Conservation (phyloP, 2,329 filamentous ascomycete species). For the Ophidiomyces ophidiicola region DNA sequence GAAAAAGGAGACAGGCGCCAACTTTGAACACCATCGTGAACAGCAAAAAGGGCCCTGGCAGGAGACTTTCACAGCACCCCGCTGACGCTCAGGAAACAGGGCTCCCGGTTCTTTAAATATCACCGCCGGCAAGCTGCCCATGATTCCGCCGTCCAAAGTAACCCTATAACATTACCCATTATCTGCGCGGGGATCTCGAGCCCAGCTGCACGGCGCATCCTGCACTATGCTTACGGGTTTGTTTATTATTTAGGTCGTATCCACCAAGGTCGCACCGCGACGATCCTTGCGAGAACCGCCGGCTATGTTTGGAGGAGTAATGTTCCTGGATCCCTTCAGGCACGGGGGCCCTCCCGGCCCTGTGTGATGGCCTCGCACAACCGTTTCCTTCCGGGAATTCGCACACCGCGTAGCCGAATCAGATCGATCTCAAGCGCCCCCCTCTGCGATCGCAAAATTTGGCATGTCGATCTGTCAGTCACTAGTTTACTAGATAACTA, state of each 20-base stretch:
- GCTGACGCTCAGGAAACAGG: neutral
- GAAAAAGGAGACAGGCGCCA: conserved; percentile 10
- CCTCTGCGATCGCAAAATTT: conserved; percentile 6
- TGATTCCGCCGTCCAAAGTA: conserved; percentile 1
- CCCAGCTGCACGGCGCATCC: conserved; percentile 4
- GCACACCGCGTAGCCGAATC: no score
- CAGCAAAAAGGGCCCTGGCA: neutral
- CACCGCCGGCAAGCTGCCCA: neutral
- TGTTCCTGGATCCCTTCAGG: neutral
- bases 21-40: conserved; percentile 13
- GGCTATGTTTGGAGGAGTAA: neutral
- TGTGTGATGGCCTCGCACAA: conserved; percentile 1
- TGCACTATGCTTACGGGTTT: conserved; percentile 3
- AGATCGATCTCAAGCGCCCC: conserved; percentile 1
- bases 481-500: no score
- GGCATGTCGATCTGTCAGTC: conserved; percentile 8
- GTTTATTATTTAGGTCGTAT: conserved; percentile 1
- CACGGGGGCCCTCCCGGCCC: conserved; percentile 4
- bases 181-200: conserved; percentile 1
- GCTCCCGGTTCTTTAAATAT: conserved; percentile 1
- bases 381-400: conserved; percentile 8
- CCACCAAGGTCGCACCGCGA: conserved; percentile 7
- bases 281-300: conserved; percentile 1
- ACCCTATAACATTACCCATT: conserved; percentile 5
- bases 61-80: neutral